These are phyloP conservation scores for Monosporascus sp. DNA, from an alignment of 2,329 filamentous ascomycete genomes.

Conservation along the genomic window DNA sequence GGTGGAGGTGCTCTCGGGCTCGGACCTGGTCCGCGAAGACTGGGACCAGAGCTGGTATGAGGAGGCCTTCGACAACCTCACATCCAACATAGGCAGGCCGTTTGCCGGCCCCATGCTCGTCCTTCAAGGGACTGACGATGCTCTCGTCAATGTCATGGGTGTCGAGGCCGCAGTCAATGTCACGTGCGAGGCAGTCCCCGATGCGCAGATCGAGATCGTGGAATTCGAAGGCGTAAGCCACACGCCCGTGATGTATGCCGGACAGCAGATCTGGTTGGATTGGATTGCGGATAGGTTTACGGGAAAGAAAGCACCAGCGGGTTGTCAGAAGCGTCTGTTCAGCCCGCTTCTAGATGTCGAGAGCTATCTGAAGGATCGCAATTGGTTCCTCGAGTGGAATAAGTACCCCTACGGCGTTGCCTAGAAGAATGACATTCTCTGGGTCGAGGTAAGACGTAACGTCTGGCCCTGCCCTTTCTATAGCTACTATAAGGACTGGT, in stretches of 20 bases:
- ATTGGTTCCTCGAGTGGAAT: slow-evolving; percentile 1
- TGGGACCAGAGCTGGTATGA: slow-evolving; percentile 1
- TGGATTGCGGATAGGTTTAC: slow-evolving; percentile 2
- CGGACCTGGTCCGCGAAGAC: slow-evolving; percentile 1
- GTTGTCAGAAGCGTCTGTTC: not conserved
- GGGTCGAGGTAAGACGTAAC: no score
- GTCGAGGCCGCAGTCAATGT: not conserved
- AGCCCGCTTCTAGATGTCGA: not conserved
- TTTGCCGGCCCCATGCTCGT: slow-evolving; percentile 5
- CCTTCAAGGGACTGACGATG: not conserved
- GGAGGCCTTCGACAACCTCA: not conserved
- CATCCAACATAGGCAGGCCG: not conserved
- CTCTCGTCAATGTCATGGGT: not conserved
- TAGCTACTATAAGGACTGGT: not conserved
- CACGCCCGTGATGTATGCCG: slow-evolving; percentile 1
- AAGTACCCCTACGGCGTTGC: not conserved
- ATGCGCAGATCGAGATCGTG: not conserved
- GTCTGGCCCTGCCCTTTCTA: not conserved
- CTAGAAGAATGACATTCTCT: not conserved
- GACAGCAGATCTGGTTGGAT: slow-evolving; percentile 3
- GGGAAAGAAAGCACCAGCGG: not conserved
- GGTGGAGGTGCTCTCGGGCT: not conserved
- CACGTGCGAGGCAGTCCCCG: slow-evolving; percentile 3
- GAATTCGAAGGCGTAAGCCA: slow-evolving; percentile 2
- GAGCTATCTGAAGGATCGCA: not conserved